phyloP scores from a whole-genome alignment of 139 green algal genomes.

The Ostreobium quekettii region DNA sequence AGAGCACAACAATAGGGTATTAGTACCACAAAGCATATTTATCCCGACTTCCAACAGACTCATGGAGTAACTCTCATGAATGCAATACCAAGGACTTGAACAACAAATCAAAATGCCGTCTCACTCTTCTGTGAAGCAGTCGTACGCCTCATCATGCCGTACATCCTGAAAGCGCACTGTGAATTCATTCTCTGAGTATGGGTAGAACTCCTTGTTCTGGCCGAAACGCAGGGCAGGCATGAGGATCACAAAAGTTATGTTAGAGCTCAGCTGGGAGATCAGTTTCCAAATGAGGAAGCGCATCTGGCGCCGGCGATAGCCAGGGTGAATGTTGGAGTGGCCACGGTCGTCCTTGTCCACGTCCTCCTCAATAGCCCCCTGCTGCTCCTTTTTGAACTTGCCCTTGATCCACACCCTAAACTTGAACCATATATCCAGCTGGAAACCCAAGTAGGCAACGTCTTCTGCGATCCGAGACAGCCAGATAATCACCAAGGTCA shows the following conservation, averaged over 20 bases:
- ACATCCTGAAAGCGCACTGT: not conserved
- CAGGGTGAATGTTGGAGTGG: conserved; percentile 22
- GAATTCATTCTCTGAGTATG: conserved; percentile 5
- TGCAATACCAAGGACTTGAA: no score
- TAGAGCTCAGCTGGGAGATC: conserved; percentile 13
- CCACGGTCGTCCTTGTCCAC: conserved; percentile 17
- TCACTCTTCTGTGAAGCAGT: no score
- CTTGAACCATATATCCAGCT: conserved; percentile 24
- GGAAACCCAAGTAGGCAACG: conserved; percentile 22
- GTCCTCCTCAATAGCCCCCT: conserved; percentile 24
- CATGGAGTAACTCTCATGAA: no score
- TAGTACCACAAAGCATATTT: no score
- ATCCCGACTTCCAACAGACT: no score
- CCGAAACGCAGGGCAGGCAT: conserved; percentile 21
- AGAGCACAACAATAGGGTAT: no score
- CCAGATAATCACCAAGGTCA: conserved; percentile 22
- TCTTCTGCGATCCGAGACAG: conserved; percentile 18
- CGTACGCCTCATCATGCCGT: conserved; percentile 9
- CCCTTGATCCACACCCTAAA: conserved; percentile 28
- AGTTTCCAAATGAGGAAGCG: conserved; percentile 22
- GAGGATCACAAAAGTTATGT: conserved; percentile 13
- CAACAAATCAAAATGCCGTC: no score
- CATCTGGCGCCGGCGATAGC: conserved; percentile 22
- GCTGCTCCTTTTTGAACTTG: conserved; percentile 22
- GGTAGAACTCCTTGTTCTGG: conserved; percentile 18